Base-by-base conservation (phyloP, 2,329 filamentous ascomycete species). In the Ceratocystis variospora region DNA sequence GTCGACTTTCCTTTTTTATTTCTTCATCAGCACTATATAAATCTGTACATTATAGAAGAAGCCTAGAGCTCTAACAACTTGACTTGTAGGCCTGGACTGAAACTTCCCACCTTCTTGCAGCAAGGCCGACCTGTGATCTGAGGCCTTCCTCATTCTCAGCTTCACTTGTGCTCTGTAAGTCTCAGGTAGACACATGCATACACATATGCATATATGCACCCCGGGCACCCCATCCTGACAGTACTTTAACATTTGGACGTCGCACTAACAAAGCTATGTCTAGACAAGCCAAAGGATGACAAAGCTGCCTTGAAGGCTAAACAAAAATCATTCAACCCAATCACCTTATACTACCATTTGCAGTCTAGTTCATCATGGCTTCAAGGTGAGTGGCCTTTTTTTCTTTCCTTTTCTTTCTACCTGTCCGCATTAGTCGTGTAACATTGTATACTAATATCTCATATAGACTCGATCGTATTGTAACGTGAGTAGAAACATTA, bases 391-490 rank as follows among this genome's bases (percentile, higher is more conserved):
- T 57, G 12, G 7, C 3, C 28, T 76, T 71, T 4, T 4, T 76
- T 71, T 61, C 50, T 62, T 48, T 61, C 50, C 61, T 48, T 48
- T 37, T 41, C 17, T 48, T 25, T 22, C 17, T 15, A 66, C 22
- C 46, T 53, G n/a, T 62, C 10, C 15, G 2, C 5, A 28, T 53
- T 10, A 8, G 15, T 37, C 25, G 17, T 33, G 7, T 28, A 45
- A 17, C 46, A 15, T 41, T 37, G 12, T 44, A 7, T 55, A 67
- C 64, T 68, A 64, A 68, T 65, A 31, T 28, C 15, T n/a, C 25
- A 33, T 63, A 19, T 72, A 90, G 89, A 83, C 84, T 93, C 73
- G 89, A 92, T 79, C 86, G 89, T 75, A 82, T 93, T 72, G 89
- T 93, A 81, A 92, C 88, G 88, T 92, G 83, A 84, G 88, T 87